Evolutionary conservation across 2,329 filamentous ascomycete species (phyloP).

Genomic region (Nothomitra cinnamomea): DNA sequence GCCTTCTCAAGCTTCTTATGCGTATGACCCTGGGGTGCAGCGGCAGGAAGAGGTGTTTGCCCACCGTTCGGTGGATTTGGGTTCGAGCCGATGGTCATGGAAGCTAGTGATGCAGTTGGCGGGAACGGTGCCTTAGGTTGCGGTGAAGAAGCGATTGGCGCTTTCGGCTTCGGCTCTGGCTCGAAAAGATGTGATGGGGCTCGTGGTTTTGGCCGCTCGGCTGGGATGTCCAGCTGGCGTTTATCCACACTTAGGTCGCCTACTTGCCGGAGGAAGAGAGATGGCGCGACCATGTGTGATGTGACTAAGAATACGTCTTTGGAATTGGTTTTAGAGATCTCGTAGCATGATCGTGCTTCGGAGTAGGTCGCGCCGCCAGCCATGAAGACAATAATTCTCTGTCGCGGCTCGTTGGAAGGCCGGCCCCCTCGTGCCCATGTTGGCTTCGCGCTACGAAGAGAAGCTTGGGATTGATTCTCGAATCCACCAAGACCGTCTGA

Average conservation of each 20-base stretch:
- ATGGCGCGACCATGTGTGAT: constrained; percentile 81
- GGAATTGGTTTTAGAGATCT: constrained; percentile 52
- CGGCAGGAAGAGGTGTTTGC: background rate
- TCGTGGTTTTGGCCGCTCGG: constrained; percentile 62
- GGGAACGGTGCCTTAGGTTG: background rate
- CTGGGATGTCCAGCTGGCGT: constrained; percentile 60
- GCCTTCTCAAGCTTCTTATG: constrained; percentile 9
- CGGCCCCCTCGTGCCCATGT: constrained; percentile 82
- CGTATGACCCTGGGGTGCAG: background rate
- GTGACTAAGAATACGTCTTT: constrained; percentile 79
- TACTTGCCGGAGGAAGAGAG: constrained; percentile 67
- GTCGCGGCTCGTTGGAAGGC: constrained; percentile 60
- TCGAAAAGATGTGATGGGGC: constrained; percentile 80
- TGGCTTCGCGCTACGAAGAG: constrained; percentile 77
- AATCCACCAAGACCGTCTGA: constrained; percentile 22
- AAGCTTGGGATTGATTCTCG: constrained; percentile 46
- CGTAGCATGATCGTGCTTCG: constrained; percentile 78
- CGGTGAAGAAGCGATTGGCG: constrained; percentile 19
- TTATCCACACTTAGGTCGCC: constrained; percentile 62
- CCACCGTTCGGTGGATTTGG: no score
- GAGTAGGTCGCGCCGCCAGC: constrained; percentile 90
- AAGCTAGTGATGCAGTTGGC: background rate
- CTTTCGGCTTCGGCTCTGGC: constrained; percentile 39
- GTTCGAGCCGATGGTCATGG: background rate
- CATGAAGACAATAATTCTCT: constrained; percentile 86